phyloP scores from a whole-genome alignment of 1,139 yeast genomes.

The Hyphopichia pseudoburtonii region DNA sequence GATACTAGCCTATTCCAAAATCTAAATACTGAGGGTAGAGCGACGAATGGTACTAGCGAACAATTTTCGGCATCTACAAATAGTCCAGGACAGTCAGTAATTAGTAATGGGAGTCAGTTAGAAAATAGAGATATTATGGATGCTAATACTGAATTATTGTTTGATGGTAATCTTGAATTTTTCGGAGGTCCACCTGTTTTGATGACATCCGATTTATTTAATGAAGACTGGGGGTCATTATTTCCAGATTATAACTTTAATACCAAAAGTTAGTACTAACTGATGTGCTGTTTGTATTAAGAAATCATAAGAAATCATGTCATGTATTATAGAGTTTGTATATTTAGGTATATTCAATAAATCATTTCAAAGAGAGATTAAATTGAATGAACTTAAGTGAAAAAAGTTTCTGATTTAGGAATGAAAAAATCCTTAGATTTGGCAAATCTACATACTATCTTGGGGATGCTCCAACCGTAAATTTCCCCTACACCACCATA shows the following conservation, averaged over 20 bases:
- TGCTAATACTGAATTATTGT: slow-evolving; percentile 5
- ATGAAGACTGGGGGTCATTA: slow-evolving; percentile 51
- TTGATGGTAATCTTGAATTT: slow-evolving; percentile 36
- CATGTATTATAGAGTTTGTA: slow-evolving; percentile 1
- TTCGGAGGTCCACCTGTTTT: slow-evolving; percentile 55
- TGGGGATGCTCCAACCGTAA: slow-evolving; percentile 30
- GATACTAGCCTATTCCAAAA: not conserved
- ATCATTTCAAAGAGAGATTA: not conserved
- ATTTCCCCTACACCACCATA: slow-evolving; percentile 36
- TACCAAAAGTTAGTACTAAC: not conserved
- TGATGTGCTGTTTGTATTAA: not conserved
- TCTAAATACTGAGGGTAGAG: too few species aligned
- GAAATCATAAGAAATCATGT: not conserved
- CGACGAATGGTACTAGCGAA: not conserved
- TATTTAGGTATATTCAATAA: not conserved
- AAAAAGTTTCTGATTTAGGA: slow-evolving; percentile 10
- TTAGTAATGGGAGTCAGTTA: not conserved
- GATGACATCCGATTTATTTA: slow-evolving; percentile 51
- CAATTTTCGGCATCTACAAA: not conserved
- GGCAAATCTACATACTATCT: slow-evolving; percentile 23
- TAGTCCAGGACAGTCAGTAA: not conserved
- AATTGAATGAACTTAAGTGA: not conserved
- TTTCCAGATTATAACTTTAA: slow-evolving; percentile 37
- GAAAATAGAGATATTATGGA: slow-evolving; percentile 1
- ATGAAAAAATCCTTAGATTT: slow-evolving; percentile 26